Evolutionary conservation across 495 filamentous ascomycete species (phyloP).

Genomic region (Apiosordaria backusii): DNA sequence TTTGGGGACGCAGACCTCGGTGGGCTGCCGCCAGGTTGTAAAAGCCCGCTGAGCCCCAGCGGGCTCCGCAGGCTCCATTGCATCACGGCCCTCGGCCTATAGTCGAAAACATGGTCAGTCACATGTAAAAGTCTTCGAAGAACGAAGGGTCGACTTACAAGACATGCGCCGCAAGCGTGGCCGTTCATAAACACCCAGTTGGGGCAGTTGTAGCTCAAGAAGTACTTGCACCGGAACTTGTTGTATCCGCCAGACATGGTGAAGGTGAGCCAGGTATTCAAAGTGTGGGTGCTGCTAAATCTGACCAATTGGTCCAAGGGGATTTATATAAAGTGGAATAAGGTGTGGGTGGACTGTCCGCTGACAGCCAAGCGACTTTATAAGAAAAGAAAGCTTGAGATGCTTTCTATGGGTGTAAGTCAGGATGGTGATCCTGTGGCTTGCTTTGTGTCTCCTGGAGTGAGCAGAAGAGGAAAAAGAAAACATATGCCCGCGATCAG

Average conservation of each 20-base stretch:
- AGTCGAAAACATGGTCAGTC: neutral
- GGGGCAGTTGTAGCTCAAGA: constrained; percentile 53
- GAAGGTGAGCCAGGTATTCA: constrained; percentile 7
- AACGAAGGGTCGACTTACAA: constrained; percentile 41
- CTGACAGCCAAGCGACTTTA: constrained; percentile 28
- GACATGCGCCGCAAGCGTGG: constrained; percentile 53
- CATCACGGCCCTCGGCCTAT: constrained; percentile 49
- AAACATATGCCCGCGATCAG: neutral
- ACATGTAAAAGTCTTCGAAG: neutral
- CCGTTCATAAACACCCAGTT: constrained; percentile 62
- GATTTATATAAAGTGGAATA: neutral
- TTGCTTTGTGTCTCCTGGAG: neutral
- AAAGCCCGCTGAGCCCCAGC: constrained; percentile 1
- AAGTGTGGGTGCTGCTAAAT: neutral
- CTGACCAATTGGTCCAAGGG: neutral
- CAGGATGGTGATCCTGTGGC: neutral
- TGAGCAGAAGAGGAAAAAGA: neutral
- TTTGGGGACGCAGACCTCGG: constrained; percentile 40
- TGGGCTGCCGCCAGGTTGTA: constrained; percentile 13
- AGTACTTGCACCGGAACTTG: constrained; percentile 61
- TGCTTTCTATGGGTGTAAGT: neutral
- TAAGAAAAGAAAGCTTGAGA: neutral
- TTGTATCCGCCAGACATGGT: constrained; percentile 58
- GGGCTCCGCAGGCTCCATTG: constrained; percentile 28
- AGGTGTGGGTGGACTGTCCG: constrained; percentile 21